A percentile compares a stretch with the other conserved stretches of the same genome.
These are phyloP conservation scores for Deuterostichococcus epilithicus DNA, from an alignment of 139 green algal species.

Conservation along the genomic window DNA sequence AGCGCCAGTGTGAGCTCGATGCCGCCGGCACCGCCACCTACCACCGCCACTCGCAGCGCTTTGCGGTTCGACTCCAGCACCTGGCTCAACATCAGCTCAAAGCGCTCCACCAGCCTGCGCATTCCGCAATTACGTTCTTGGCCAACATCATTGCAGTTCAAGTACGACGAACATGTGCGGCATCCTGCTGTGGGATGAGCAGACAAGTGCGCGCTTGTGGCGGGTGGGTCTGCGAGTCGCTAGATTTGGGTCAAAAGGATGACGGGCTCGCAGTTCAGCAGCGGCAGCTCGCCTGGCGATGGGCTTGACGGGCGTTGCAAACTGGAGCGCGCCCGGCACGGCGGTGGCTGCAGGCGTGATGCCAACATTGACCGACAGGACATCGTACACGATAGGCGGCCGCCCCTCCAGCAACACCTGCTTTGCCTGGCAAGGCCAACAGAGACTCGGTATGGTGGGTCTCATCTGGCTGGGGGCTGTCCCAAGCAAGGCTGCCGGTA, in stretches of 20 bases:
- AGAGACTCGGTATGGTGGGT: too few relatives aligned
- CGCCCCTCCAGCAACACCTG: constrained; percentile 51
- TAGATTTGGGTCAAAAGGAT: too few relatives aligned
- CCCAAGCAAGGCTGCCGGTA: too few relatives aligned
- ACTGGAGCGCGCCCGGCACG: constrained; percentile 58
- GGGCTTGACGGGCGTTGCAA: constrained; percentile 87
- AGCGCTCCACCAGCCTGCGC: constrained; percentile 50
- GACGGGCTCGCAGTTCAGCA: too few relatives aligned
- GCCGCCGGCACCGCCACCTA: constrained; percentile 87
- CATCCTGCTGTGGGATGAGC: background rate
- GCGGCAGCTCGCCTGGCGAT: constrained; percentile 65
- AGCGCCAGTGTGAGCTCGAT: constrained; percentile 86
- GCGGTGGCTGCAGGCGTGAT: constrained; percentile 66
- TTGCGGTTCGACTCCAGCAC: background rate
- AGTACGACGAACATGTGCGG: too few relatives aligned
- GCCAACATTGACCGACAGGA: constrained; percentile 88
- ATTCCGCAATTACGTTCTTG: background rate
- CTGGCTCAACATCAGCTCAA: constrained; percentile 29
- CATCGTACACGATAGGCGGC: constrained; percentile 79
- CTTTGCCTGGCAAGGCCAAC: constrained; percentile 24
- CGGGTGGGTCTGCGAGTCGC: too few relatives aligned
- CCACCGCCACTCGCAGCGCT: constrained; percentile 59
- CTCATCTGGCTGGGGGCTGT: too few relatives aligned
- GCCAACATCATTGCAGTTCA: too few relatives aligned
- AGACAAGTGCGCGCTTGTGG: too few relatives aligned